A percentile compares a stretch with the other conserved stretches of the same genome.
These are phyloP conservation scores for Quercus phellos DNA, from an alignment of 331 rosid genomes.

Conservation along the genomic window DNA sequence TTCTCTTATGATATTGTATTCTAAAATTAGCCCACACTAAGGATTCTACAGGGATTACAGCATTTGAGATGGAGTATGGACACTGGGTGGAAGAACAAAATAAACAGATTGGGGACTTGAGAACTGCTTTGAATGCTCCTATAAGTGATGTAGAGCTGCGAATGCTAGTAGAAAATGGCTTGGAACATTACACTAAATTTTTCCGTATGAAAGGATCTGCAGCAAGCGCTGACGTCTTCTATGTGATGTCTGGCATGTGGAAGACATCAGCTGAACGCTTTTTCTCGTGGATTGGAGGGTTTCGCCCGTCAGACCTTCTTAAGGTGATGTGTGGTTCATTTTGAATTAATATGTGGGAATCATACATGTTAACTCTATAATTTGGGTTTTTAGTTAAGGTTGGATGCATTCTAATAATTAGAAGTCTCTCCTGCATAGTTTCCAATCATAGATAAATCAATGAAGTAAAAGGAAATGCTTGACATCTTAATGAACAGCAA, in stretches of 20 bases:
- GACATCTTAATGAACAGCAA: not conserved
- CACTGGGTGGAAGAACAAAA: conserved; percentile 82
- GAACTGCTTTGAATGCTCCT: conserved; percentile 53
- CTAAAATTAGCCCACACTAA: conserved; percentile 17
- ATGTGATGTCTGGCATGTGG: conserved; percentile 86
- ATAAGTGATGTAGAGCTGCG: conserved; percentile 60
- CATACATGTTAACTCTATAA: not conserved
- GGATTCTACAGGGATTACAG: conserved; percentile 47
- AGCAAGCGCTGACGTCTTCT: conserved; percentile 78
- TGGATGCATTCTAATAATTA: not conserved
- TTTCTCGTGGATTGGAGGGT: conserved; percentile 94
- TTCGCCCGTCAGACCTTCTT: conserved; percentile 90
- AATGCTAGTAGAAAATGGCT: conserved; percentile 53
- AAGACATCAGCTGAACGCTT: conserved; percentile 74
- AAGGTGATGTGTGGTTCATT: conserved; percentile 47
- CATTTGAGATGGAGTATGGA: conserved; percentile 74
- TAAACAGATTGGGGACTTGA: conserved; percentile 54
- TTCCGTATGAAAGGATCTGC: conserved; percentile 74
- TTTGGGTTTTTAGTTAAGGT: not conserved
- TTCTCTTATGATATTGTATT: conserved; percentile 20
- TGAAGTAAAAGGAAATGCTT: too few relatives aligned
- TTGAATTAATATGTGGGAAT: not conserved
- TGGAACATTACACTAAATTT: conserved; percentile 72
- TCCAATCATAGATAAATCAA: not conserved
- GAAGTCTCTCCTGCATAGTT: not conserved